These are phyloP conservation scores for Dunaliella primolecta DNA, from an alignment of 139 green algal genomes.

Conservation along the genomic window DNA sequence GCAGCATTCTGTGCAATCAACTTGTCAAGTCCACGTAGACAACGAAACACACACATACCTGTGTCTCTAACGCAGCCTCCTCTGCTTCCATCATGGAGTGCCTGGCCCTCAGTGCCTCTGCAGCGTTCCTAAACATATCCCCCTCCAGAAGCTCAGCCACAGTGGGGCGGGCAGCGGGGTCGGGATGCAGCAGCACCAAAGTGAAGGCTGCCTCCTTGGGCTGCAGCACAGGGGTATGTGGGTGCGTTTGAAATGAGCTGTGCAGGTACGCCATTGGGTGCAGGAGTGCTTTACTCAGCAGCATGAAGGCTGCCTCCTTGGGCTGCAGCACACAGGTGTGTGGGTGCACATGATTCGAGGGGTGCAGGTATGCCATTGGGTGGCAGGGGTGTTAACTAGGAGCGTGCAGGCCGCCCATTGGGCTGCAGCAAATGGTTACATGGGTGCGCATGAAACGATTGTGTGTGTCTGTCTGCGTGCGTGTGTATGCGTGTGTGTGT, in stretches of 20 bases:
- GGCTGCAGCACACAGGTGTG: constrained; percentile 22
- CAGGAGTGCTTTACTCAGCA: too few relatives aligned
- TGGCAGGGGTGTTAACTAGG: too few relatives aligned
- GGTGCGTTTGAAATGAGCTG: not conserved
- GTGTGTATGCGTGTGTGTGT: not conserved
- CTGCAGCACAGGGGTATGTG: constrained; percentile 2
- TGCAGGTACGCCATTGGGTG: not conserved
- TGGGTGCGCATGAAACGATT: not conserved
- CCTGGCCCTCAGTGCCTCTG: constrained; percentile 14
- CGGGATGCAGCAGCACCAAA: constrained; percentile 49
- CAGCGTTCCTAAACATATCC: constrained; percentile 36
- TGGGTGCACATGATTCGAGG: not conserved
- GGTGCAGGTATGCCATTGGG: not conserved
- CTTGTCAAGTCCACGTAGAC: too few relatives aligned
- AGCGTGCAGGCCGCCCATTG: constrained; percentile 46
- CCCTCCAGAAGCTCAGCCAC: constrained; percentile 42
- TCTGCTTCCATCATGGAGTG: constrained; percentile 11
- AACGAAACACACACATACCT: too few relatives aligned
- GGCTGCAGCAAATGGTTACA: constrained; percentile 24
- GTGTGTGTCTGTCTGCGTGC: too few relatives aligned
- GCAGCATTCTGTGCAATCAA: too few relatives aligned
- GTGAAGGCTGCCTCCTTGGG: constrained; percentile 55
- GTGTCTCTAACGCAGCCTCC: not conserved
- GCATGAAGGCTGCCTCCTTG: constrained; percentile 49
- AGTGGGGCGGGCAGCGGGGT: constrained; percentile 43